Conservation (phyloP, 768 basidiomycete species). For the Boletus barrowsii region DNA sequence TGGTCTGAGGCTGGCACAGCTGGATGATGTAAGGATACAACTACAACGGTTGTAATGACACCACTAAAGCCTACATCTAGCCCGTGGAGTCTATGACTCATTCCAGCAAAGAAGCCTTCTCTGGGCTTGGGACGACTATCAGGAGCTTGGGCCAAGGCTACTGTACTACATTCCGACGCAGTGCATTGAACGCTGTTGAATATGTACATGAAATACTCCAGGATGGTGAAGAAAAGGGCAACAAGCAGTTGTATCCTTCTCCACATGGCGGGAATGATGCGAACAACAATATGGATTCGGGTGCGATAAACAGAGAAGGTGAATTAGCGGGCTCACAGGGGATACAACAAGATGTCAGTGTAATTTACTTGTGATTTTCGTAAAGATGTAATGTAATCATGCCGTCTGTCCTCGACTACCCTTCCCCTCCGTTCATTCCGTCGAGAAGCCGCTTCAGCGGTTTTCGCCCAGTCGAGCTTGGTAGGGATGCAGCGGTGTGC, state of each 20-base stretch:
- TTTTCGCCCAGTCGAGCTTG: too few relatives aligned
- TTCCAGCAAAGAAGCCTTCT: neutral
- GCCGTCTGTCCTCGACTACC: too few relatives aligned
- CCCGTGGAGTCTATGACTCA: neutral
- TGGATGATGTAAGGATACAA: neutral
- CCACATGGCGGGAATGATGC: rapidly evolving
- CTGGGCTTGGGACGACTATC: neutral
- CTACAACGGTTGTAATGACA: neutral
- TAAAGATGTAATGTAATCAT: too few relatives aligned
- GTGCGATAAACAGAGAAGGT: neutral
- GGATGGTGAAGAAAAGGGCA: neutral
- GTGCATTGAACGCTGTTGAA: neutral
- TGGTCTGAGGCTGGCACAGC: neutral
- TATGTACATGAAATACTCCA: neutral
- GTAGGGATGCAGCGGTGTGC: too few relatives aligned
- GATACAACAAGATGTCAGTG: too few relatives aligned
- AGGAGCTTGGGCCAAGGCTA: neutral
- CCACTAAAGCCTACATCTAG: neutral
- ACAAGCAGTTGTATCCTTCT: neutral
- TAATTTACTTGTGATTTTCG: too few relatives aligned
- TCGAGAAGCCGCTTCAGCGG: too few relatives aligned
- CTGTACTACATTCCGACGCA: neutral
- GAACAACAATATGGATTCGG: neutral
- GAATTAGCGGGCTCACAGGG: too few relatives aligned
- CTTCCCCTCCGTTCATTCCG: too few relatives aligned